Conservation (phyloP, 139 green algal species). For the Chlorella ohadii region DNA sequence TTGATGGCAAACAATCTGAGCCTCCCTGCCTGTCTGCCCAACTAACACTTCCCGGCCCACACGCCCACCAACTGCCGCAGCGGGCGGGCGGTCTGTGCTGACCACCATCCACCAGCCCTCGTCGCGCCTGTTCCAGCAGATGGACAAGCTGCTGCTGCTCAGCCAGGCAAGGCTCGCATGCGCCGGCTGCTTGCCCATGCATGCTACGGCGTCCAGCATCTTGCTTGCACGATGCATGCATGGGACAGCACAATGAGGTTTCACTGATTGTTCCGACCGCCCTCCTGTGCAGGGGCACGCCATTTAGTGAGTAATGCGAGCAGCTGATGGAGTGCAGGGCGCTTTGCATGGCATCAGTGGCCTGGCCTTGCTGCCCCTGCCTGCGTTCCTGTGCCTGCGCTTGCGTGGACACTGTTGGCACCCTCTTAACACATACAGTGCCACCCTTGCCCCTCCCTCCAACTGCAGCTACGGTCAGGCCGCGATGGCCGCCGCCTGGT, state of each 20-base stretch:
- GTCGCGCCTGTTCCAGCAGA: conserved; percentile 81
- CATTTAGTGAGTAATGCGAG: conserved; percentile 59
- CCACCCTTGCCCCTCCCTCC: no score
- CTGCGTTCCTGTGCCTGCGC: no score
- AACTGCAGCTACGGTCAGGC: conserved; percentile 70
- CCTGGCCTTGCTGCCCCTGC: no score
- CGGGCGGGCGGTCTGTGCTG: conserved; percentile 82
- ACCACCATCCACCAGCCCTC: conserved; percentile 97
- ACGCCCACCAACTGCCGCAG: neutral
- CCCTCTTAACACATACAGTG: no score
- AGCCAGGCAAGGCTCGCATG: conserved; percentile 32
- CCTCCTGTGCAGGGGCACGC: conserved; percentile 72
- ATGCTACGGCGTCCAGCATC: no score
- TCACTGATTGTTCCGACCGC: no score
- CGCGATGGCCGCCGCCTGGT: conserved; percentile 66
- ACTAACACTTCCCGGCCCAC: neutral
- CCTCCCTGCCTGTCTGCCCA: no score
- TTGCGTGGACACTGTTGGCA: no score
- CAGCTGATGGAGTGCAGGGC: no score
- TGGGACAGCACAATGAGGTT: neutral
- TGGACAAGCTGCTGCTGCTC: conserved; percentile 79
- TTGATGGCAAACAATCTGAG: no score
- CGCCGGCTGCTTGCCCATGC: no score
- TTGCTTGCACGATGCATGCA: neutral
- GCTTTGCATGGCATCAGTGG: no score